Evolutionary conservation across 148 eudicot genomes (phyloP).

Genomic region (Talinum fruticosum): DNA sequence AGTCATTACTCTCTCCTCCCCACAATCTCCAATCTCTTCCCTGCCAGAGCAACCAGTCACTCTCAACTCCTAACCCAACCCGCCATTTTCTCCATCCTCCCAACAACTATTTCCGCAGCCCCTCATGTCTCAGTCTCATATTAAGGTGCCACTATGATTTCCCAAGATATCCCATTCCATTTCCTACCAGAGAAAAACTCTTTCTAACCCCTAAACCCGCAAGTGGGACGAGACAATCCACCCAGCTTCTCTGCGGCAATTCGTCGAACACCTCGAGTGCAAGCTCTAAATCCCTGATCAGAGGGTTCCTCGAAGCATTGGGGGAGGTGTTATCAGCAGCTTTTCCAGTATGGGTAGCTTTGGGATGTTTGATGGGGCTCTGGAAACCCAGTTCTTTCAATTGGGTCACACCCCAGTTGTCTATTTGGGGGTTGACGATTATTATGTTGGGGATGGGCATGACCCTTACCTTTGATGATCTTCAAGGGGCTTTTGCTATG

Average conservation of each 20-base stretch:
- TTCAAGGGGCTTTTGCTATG: conserved; percentile 75
- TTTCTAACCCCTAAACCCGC: conserved; percentile 16
- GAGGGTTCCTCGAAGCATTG: conserved; percentile 38
- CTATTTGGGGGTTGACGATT: conserved; percentile 56
- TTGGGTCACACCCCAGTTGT: conserved; percentile 63
- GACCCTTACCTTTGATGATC: conserved; percentile 83
- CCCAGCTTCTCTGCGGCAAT: conserved; percentile 52
- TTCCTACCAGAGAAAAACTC: background rate
- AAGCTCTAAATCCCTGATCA: conserved; percentile 11
- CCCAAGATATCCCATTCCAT: conserved; percentile 13
- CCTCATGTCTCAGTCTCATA: conserved; percentile 9
- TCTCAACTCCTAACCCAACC: background rate
- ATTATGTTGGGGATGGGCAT: conserved; percentile 95
- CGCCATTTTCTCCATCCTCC: conserved; percentile 7
- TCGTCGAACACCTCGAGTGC: conserved; percentile 53
- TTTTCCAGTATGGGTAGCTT: conserved; percentile 81
- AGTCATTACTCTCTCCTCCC: conserved; percentile 21
- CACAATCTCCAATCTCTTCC: conserved; percentile 10
- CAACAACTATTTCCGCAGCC: background rate
- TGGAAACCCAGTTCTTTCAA: conserved; percentile 46
- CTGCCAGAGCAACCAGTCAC: background rate
- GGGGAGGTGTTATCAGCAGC: conserved; percentile 65
- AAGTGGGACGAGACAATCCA: background rate
- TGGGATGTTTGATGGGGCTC: conserved; percentile 71
- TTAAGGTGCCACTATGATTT: conserved; percentile 10